Base-by-base conservation (phyloP, 1,139 yeast species). In the Debaryomyces singareniensis region DNA sequence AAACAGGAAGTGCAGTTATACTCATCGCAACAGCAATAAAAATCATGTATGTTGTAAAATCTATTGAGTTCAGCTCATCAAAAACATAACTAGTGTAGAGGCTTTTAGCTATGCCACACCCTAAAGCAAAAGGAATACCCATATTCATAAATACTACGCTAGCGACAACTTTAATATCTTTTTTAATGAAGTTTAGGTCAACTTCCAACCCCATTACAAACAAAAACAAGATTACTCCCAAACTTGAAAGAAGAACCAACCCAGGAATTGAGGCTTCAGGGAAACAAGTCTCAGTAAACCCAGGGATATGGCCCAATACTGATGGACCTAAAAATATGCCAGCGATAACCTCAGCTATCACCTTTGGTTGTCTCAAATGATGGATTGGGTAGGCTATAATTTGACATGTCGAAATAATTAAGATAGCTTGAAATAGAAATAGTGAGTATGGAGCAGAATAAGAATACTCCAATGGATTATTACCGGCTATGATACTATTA, bases 1-100 rank as follows among this genome's bases (percentile, higher is more conserved):
- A 59, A 5, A 83, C 94, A 0, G 94, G 94, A 53, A 83, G 78
- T 0, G 93, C 94, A 2, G 94, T 83, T 40, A 83, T 80, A 39
- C 89, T 75, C 62, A 81, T 68, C 2, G 94, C 89, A 13, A 80
- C 86, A 3, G 89, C 87, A 29, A 81, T 76, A 40, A 81, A 82
- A 11, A 80, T 80, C 77, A 78, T 75, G 42, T 70, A 81, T 0
- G 85, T 78, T n/a, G 86, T 77, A 47, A 79, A 81, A 34, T 73
- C 58, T 25, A 76, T 63, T 12, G 51, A 64, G 16, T 51, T 43
- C 13, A 47, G 52, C 25, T 61, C 51, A 5, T 12, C 28, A n/a
- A 13, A 7, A 6, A 10, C 24, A 47, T 78, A 81, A 20, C 72
- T 63, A 22, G 76, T 58, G 54, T 75, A 81, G 24, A 83, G 51